A percentile compares a stretch with the other conserved stretches of the same genome.
These are phyloP conservation scores for Eutypa lata DNA, from an alignment of 2,329 filamentous ascomycete genomes.

Conservation along the genomic window DNA sequence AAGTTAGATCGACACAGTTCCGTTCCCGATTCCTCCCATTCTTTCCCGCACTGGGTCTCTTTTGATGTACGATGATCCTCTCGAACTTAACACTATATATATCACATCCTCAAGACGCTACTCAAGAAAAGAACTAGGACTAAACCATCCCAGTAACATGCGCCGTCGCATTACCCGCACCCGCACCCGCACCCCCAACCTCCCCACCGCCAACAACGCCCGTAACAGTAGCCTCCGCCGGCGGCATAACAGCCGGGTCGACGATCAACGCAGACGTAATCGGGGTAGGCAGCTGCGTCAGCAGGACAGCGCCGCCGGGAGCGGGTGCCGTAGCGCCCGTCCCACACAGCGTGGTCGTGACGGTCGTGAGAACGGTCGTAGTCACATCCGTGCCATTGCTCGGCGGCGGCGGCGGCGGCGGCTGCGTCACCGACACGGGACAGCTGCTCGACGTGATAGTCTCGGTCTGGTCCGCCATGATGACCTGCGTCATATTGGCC, in stretches of 20 bases:
- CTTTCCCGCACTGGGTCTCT: too few relatives aligned
- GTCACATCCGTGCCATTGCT: neutral
- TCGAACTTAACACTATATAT: too few relatives aligned
- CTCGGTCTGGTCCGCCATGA: constrained; percentile 18
- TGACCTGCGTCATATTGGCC: constrained; percentile 17
- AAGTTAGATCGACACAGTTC: too few relatives aligned
- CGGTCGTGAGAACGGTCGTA: neutral
- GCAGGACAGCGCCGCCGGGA: neutral
- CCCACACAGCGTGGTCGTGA: neutral
- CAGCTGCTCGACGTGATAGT: constrained; percentile 10
- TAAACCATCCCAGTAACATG: too few relatives aligned
- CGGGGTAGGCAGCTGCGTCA: neutral
- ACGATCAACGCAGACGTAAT: neutral
- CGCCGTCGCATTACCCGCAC: neutral
- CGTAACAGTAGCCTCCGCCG: neutral
- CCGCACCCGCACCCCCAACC: neutral
- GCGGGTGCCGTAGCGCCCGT: neutral
- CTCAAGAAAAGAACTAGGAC: too few relatives aligned
- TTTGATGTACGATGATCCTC: too few relatives aligned
- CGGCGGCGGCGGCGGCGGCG: too few relatives aligned
- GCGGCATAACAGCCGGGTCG: neutral
- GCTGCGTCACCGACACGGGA: constrained; percentile 2
- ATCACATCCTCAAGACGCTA: too few relatives aligned
- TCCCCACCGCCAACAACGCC: neutral
- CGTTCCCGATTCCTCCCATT: too few relatives aligned